Evolutionary conservation across 2,329 filamentous ascomycete species (phyloP), one percentile per base, ranked within the genome.

Genomic region (Alternaria dauci): DNA sequence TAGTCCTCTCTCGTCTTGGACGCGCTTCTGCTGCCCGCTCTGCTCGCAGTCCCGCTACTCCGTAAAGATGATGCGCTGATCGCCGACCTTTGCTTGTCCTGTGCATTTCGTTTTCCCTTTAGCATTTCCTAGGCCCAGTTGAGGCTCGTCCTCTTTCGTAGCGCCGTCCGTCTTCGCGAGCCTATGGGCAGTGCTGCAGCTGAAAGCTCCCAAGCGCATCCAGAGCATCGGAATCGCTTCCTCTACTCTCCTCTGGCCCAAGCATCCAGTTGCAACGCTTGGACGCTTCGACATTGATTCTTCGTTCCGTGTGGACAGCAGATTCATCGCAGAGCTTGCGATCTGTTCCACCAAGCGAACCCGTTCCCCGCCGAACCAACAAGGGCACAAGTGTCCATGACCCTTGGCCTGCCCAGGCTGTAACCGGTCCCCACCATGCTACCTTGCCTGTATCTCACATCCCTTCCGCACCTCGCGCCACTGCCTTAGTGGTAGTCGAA

Each of bases 301-400:
- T 58, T 44, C 39, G 30, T 52, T 64, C 56, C 56, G 63, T 67
- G 55, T 68, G 63, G 65, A 55, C 63, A 67, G 57, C 63, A 61
- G 52, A 30, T 30, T 55, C 61, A 51, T 65, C 61, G 53, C 60
- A 58, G 59, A 67, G 32, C 63, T 58, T 70, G 67, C 73, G 69
- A 75, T 74, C 74, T 71, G 72, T 74, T 72, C 71, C 72, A 76
- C 72, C 69, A 74, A 62, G 63, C 73, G 68, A 60, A 60, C 72
- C 75, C 74, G 72, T 68, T 65, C 70, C 65, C 71, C 69, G 69
- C 65, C 62, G 65, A 72, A 57, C 72, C 70, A 67, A 57, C 72
- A 71, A 67, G 71, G 72, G 62, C 66, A 62, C 53, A 66, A 50
- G 59, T 57, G 61, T 39, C 58, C 65, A 65, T 65, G 46, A 50